Conservation (phyloP, 768 basidiomycete genomes). For the Trametopsis cervina region DNA sequence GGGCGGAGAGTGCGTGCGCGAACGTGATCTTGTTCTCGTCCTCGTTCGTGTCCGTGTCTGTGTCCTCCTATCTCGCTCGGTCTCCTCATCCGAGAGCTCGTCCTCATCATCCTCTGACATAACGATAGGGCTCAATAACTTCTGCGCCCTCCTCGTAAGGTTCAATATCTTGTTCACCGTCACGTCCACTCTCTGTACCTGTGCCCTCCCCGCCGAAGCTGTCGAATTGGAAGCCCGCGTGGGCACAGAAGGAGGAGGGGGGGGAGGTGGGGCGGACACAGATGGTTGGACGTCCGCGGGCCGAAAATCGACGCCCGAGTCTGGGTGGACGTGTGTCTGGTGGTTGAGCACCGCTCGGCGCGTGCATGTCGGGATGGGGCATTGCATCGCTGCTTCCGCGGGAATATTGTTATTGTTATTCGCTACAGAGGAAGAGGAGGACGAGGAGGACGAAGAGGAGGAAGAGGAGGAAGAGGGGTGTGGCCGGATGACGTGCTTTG, state of each 20-base stretch:
- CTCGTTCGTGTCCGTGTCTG: slow-evolving; percentile 1
- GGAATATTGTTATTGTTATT: too few species aligned
- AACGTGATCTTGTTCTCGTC: slow-evolving; percentile 22
- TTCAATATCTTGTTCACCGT: slow-evolving; percentile 48
- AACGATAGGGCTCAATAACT: slow-evolving; percentile 1
- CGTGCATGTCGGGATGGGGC: slow-evolving; percentile 32
- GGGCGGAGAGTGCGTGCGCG: not conserved
- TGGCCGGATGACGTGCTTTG: slow-evolving; percentile 31
- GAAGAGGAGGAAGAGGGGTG: slow-evolving; percentile 17
- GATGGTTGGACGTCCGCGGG: too few species aligned
- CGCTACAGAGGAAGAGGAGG: slow-evolving; percentile 1
- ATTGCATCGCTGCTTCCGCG: slow-evolving; percentile 17
- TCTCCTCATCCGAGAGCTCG: slow-evolving; percentile 11
- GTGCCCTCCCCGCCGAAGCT: slow-evolving; percentile 16
- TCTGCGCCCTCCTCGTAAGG: slow-evolving; percentile 29
- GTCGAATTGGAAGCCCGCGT: slow-evolving; percentile 7
- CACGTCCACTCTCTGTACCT: too few species aligned
- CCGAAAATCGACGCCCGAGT: slow-evolving; percentile 22
- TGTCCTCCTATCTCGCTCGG: slow-evolving; percentile 15
- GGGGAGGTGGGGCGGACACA: too few species aligned
- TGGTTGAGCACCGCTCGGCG: slow-evolving; percentile 14
- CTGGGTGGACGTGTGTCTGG: slow-evolving; percentile 37
- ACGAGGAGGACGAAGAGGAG: not conserved
- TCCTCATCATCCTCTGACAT: not conserved
- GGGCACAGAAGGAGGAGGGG: slow-evolving; percentile 6